Evolutionary conservation across 2,329 filamentous ascomycete genomes (phyloP).

Genomic region (Phaeophleospora eucalypticola): DNA sequence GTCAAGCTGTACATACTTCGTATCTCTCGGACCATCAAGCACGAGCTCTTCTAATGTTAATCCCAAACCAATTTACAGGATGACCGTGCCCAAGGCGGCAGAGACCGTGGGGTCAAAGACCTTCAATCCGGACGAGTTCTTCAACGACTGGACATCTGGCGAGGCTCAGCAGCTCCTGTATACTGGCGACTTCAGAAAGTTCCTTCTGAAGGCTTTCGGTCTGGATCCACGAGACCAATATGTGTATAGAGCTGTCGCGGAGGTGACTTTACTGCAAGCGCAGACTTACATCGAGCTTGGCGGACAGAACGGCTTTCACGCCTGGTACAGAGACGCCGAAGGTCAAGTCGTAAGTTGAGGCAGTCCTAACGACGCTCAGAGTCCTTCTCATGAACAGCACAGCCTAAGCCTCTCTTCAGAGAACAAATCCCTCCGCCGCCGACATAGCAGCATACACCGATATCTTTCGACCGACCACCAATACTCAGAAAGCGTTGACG

Average conservation of each 20-base stretch:
- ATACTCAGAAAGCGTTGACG: conserved; percentile 59
- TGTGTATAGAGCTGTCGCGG: conserved; percentile 49
- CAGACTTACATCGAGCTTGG: conserved; percentile 49
- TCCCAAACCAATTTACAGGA: not conserved
- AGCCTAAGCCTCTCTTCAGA: conserved; percentile 26
- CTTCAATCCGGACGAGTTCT: conserved; percentile 46
- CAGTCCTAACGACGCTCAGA: not conserved
- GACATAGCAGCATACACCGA: conserved; percentile 65
- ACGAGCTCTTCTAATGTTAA: not conserved
- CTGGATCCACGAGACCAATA: conserved; percentile 46
- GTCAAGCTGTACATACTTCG: not conserved
- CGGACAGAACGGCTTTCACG: conserved; percentile 45
- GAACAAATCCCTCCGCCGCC: conserved; percentile 46
- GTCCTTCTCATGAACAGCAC: conserved; percentile 16
- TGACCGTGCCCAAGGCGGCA: conserved; percentile 27
- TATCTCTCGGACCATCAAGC: not conserved
- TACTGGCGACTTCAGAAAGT: conserved; percentile 43
- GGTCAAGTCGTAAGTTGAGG: conserved; percentile 33
- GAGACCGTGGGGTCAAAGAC: conserved; percentile 39
- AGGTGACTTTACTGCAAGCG: conserved; percentile 48
- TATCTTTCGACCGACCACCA: conserved; percentile 60
- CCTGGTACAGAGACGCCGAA: conserved; percentile 47
- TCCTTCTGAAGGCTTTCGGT: conserved; percentile 46
- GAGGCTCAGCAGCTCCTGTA: conserved; percentile 34
- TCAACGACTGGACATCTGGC: conserved; percentile 41